Evolutionary conservation across 176 grass and related monocot genomes (phyloP), one percentile per base, ranked within the genome.

Genomic region (Oryza australiensis): DNA sequence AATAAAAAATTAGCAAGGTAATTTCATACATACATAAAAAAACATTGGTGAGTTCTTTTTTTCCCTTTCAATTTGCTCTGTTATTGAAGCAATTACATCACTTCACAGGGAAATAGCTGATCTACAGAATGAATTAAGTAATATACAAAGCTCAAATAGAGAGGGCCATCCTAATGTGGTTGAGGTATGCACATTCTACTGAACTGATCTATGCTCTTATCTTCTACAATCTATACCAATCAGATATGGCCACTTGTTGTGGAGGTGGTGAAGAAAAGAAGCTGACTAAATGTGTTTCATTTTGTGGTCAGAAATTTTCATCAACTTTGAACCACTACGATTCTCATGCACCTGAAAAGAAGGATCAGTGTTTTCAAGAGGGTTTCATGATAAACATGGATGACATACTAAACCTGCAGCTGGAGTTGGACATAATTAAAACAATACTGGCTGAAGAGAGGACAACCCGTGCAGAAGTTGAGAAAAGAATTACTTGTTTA

Each of bases 401-500:
- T 34, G 83, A 91, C 74, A 70, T 90, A 26, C 45, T 97, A 72
- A 94, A 73, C 62, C 75, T 94, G 84, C 86, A 94, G 57, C 49
- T 97, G 75, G 94, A 94, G 78, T 76, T 97, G 80, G 94, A 94
- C 78, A 87, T 97, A 87, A 78, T 90, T 68, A 97, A 89, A 85
- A 70, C 77, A 45, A 90, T 94, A 86, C 70, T 98, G 64, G 85
- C 59, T 60, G 93, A 95, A 87, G 92, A 95, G 82, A 95, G 83
- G 76, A 86, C 82, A 93, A 23, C 64, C 46, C 51, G 38, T 84
- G 53, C 33, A 77, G 62, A 89, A 84, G 79, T 76, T 60, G 88
- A 87, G 42, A 53, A 89, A 80, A 91, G 55, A 83, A 40, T 79
- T 46, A 66, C 60, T 75, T 5, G 67, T 83, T 77, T 87, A 75